phyloP scores from a whole-genome alignment of 2,329 filamentous ascomycete genomes.

The Paraphaeosphaeria sporulosa region DNA sequence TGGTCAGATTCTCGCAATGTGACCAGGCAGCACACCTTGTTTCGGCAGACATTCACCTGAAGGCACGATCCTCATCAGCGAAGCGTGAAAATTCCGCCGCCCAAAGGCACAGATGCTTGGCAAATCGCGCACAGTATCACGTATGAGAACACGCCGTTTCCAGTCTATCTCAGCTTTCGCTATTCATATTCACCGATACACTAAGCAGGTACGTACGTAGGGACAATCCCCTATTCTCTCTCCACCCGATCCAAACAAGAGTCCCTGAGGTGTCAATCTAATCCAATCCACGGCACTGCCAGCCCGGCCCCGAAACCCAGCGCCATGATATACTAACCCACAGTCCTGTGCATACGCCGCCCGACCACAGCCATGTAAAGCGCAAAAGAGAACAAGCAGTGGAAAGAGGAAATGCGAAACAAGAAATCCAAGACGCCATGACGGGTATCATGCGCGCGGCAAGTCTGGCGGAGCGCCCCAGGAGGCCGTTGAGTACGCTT shows the following conservation, averaged over 20 bases:
- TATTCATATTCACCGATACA: neutral
- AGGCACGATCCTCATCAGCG: too few relatives aligned
- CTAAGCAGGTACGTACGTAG: neutral
- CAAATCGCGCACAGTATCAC: neutral
- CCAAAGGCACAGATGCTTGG: neutral
- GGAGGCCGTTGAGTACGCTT: neutral
- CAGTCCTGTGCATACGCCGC: neutral
- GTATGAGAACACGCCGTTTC: neutral
- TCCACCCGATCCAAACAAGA: neutral
- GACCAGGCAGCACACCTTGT: too few relatives aligned
- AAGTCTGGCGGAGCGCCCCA: slow-evolving; percentile 4
- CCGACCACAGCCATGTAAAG: neutral
- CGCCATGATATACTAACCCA: neutral
- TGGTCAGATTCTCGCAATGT: too few relatives aligned
- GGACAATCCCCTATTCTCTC: neutral
- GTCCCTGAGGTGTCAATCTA: slow-evolving; percentile 9
- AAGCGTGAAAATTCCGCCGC: too few relatives aligned
- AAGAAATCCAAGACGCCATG: slow-evolving; percentile 9
- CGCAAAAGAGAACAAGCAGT: neutral
- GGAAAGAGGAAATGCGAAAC: neutral
- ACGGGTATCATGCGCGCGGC: slow-evolving; percentile 18
- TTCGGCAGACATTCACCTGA: too few relatives aligned
- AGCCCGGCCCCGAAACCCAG: neutral
- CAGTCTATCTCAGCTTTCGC: neutral
- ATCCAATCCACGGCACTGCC: neutral